Evolutionary conservation across 805 yeast species (phyloP).

Genomic region (Saccharomycopsis vini): DNA sequence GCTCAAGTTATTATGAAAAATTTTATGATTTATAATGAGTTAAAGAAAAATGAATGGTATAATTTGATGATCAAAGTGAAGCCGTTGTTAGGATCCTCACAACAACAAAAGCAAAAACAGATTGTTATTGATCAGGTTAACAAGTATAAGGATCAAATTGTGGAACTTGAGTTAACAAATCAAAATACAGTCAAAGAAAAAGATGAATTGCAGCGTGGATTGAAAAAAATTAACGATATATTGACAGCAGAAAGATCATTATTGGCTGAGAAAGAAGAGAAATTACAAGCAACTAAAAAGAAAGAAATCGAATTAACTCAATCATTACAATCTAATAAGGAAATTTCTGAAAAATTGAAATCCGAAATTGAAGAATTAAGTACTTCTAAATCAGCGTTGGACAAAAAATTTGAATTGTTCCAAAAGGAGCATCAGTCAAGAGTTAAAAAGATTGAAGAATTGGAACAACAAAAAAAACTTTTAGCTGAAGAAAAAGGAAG

Average conservation of each 20-base stretch:
- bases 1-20: conserved; percentile 59
- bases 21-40: conserved; percentile 41
- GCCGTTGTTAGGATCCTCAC: conserved; percentile 63
- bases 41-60: conserved; percentile 69
- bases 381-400: conserved; percentile 26
- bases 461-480: conserved; percentile 28
- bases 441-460: conserved; percentile 26
- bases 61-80: conserved; percentile 58
- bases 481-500: conserved; percentile 25
- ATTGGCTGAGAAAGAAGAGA: conserved; percentile 38
- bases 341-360: conserved; percentile 27
- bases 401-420: conserved; percentile 25
- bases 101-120: conserved; percentile 46
- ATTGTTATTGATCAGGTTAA: conserved; percentile 45
- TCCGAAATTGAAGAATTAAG: conserved; percentile 25
- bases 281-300: conserved; percentile 34
- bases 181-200: conserved; percentile 24
- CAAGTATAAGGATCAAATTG: conserved; percentile 38
- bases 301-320: conserved; percentile 58
- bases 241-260: conserved; percentile 33
- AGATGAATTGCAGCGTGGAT: conserved; percentile 24
- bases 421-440: conserved; percentile 28
- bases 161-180: conserved; percentile 28
- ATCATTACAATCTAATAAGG: conserved; percentile 28
- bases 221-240: conserved; percentile 25